These are phyloP conservation scores for Gomphus bonarii DNA, from an alignment of 1,284 basidiomycete genomes.

Conservation along the genomic window DNA sequence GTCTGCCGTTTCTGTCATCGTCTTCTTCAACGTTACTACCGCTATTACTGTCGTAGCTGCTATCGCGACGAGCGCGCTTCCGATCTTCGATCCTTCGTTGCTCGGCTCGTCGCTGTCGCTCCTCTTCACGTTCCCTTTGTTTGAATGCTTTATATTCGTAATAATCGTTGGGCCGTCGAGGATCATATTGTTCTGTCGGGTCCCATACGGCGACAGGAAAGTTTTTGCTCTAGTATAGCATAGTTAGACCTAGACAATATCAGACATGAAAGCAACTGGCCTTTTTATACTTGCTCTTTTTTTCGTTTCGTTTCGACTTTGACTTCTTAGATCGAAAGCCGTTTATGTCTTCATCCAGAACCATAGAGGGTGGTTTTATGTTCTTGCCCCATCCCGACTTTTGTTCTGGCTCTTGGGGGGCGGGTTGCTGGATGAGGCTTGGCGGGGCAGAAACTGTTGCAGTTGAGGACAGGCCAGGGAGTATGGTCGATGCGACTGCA, in stretches of 20 bases:
- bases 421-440: constrained; percentile 35
- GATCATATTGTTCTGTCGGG: constrained; percentile 69
- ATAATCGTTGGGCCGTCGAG: constrained; percentile 76
- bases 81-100: constrained; percentile 45
- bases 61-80: constrained; percentile 46
- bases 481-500: constrained; percentile 24
- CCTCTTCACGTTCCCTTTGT: constrained; percentile 60
- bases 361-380: constrained; percentile 81
- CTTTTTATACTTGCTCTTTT: constrained; percentile 50
- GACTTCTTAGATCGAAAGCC: constrained; percentile 38
- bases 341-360: constrained; percentile 79
- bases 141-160: constrained; percentile 75
- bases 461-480: constrained; percentile 22
- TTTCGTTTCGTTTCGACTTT: constrained; percentile 40
- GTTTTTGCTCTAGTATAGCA: constrained; percentile 45
- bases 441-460: constrained; percentile 54
- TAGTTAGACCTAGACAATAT: background rate
- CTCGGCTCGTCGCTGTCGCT: constrained; percentile 46
- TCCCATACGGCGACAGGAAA: constrained; percentile 54
- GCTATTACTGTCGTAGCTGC: constrained; percentile 37
- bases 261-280: constrained; percentile 27
- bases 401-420: constrained; percentile 21
- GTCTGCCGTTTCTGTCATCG: constrained; percentile 54
- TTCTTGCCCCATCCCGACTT: constrained; percentile 65
- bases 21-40: constrained; percentile 39